phyloP scores from a whole-genome alignment of 331 rosid genomes.

The Dryas integrifolia region DNA sequence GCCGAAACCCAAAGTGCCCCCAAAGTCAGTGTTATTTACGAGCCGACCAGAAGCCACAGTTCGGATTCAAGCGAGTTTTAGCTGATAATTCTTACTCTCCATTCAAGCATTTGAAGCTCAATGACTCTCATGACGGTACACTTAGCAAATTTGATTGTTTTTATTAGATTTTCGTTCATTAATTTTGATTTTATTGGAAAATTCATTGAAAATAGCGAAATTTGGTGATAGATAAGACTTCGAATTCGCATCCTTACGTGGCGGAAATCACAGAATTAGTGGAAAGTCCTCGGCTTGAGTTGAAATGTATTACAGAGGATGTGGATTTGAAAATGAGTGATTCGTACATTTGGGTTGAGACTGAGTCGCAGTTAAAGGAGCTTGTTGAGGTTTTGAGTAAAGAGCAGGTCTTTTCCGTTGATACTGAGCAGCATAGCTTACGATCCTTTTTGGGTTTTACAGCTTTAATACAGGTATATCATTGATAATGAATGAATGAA shows the following conservation, averaged over 20 bases:
- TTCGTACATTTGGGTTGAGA: conserved; percentile 62
- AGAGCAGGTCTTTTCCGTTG: conserved; percentile 66
- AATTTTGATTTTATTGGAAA: background rate
- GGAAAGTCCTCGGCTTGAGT: conserved; percentile 41
- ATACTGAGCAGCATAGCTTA: conserved; percentile 86
- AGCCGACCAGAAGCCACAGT: conserved; percentile 65
- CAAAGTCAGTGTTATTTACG: conserved; percentile 59
- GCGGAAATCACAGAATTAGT: conserved; percentile 51
- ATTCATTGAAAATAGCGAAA: conserved; percentile 14
- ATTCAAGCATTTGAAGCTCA: conserved; percentile 61
- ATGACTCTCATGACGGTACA: conserved; percentile 35
- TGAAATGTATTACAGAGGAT: conserved; percentile 37
- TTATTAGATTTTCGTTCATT: background rate
- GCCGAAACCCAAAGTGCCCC: conserved; percentile 31
- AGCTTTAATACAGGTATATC: conserved; percentile 68
- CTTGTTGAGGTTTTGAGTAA: conserved; percentile 50
- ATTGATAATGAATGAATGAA: background rate
- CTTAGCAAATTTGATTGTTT: background rate
- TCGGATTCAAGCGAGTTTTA: conserved; percentile 60
- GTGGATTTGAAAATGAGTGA: conserved; percentile 47
- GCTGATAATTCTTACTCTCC: conserved; percentile 71
- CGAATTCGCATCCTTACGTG: conserved; percentile 62
- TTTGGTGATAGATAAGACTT: conserved; percentile 42
- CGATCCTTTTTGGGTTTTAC: conserved; percentile 82
- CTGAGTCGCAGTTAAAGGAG: conserved; percentile 52